Evolutionary conservation across 208 protist species (phyloP).

Genomic region (Leishmania turanica): DNA sequence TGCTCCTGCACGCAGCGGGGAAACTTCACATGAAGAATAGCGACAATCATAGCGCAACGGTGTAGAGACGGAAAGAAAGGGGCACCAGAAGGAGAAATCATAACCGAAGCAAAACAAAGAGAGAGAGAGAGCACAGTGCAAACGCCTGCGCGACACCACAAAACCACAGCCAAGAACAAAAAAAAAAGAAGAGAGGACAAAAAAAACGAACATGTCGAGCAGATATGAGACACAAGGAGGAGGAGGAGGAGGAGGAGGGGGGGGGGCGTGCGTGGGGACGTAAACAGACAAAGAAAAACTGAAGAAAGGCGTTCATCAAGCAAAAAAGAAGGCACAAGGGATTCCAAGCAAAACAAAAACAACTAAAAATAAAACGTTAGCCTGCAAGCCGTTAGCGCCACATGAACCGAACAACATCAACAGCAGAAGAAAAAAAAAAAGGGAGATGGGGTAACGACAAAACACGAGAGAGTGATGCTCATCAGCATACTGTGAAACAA

Average conservation of each 20-base stretch:
- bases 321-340: neutral
- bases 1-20: neutral
- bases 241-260: too few relatives aligned
- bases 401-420: neutral
- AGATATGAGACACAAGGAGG: too few relatives aligned
- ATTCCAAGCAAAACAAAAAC: neutral
- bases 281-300: neutral
- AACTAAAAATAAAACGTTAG: neutral
- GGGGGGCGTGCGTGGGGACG: neutral
- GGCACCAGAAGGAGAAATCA: neutral
- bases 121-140: neutral
- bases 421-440: too few relatives aligned
- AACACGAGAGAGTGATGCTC: neutral
- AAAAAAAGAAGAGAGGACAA: neutral
- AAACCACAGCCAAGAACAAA: neutral
- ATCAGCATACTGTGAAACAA: neutral
- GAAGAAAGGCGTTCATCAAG: neutral
- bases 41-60: neutral
- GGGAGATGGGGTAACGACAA: neutral
- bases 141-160: neutral
- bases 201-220: too few relatives aligned
- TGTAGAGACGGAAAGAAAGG: slow-evolving; percentile 12
- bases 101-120: neutral
- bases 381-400: neutral
- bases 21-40: neutral